A percentile compares a stretch with the other conserved stretches of the same genome.
Conservation (phyloP, 192 early-diverging fungal genomes). For the Backusella parvicylindrica region DNA sequence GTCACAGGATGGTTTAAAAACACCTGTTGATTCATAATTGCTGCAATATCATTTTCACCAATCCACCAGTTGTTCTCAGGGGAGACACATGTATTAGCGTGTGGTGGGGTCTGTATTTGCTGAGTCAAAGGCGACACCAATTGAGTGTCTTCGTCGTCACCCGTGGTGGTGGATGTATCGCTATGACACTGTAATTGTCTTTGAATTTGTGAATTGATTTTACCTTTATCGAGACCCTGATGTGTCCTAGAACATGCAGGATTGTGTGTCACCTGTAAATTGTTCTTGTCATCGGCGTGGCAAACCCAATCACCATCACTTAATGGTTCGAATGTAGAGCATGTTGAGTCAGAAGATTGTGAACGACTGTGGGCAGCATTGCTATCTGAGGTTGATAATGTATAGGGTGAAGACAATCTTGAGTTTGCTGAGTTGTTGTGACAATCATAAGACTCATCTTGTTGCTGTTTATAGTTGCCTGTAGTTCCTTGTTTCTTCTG, state of each 20-base stretch:
- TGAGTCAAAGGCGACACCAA: not conserved
- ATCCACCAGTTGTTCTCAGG: not conserved
- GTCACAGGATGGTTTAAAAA: constrained; percentile 2
- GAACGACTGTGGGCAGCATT: not conserved
- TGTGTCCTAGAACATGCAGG: not conserved
- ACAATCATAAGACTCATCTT: not conserved
- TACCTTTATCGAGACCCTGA: not conserved
- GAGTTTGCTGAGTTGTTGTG: not conserved
- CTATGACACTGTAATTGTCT: not conserved
- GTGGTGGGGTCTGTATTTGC: not conserved
- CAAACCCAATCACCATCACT: too few species aligned
- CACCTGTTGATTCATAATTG: not conserved
- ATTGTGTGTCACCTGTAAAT: not conserved
- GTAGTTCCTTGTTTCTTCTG: constrained; percentile 15
- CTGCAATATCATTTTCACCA: not conserved
- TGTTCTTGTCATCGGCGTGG: not conserved
- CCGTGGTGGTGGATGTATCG: not conserved
- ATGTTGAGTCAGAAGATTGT: not conserved
- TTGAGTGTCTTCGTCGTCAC: not conserved
- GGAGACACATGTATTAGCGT: not conserved
- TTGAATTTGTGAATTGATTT: not conserved
- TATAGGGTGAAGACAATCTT: constrained; percentile 2
- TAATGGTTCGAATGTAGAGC: not conserved
- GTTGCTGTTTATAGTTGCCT: not conserved
- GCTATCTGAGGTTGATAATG: constrained; percentile 4